Evolutionary conservation across 208 protist genomes (phyloP).

Genomic region (Tritrichomonas foetus): DNA sequence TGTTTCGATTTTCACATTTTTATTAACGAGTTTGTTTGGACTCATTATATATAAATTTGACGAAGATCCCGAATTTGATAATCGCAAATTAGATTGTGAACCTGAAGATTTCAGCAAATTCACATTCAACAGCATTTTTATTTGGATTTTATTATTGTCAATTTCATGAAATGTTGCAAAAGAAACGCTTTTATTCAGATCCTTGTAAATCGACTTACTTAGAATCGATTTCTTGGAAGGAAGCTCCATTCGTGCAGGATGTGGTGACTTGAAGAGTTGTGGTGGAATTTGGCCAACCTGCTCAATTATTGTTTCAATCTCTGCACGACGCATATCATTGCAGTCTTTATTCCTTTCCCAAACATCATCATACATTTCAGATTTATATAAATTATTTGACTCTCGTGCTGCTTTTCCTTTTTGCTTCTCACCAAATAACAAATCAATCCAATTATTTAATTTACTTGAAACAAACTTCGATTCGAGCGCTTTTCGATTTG

Average conservation of each 20-base stretch:
- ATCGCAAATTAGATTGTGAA: too few relatives aligned
- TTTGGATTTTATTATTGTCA: too few relatives aligned
- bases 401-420: not conserved
- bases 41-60: too few relatives aligned
- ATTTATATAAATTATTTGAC: not conserved
- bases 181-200: too few relatives aligned
- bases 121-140: too few relatives aligned
- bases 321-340: not conserved
- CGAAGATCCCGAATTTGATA: too few relatives aligned
- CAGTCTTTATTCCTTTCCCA: not conserved
- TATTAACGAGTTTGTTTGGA: too few relatives aligned
- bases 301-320: not conserved
- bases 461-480: not conserved
- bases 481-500: not conserved
- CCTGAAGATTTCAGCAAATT: too few relatives aligned
- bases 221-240: too few relatives aligned
- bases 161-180: too few relatives aligned
- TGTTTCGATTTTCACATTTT: too few relatives aligned
- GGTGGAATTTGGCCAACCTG: constrained; percentile 30
- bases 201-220: too few relatives aligned
- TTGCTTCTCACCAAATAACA: constrained; percentile 23
- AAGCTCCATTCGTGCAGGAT: not conserved
- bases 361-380: not conserved
- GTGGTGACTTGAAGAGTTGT: not conserved
- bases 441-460: constrained; percentile 35